Evolutionary conservation across 2,329 filamentous ascomycete genomes (phyloP).

Genomic region (Verticillium klebahnii): DNA sequence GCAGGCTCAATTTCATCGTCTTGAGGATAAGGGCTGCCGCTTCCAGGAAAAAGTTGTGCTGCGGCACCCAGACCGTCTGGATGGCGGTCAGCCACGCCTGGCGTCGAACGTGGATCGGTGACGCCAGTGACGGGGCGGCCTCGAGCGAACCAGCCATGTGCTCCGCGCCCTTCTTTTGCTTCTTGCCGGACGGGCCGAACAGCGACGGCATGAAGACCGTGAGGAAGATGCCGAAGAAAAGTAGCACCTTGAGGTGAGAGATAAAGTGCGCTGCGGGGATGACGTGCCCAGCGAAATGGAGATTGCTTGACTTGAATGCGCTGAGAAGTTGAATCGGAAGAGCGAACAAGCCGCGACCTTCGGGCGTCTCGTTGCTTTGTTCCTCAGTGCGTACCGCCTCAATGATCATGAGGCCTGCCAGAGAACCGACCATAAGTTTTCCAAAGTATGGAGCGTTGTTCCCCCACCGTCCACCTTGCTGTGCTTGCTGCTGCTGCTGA

Average conservation of each 20-base stretch:
- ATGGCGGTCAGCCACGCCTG: constrained; percentile 92
- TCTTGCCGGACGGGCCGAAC: constrained; percentile 38
- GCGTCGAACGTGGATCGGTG: constrained; percentile 77
- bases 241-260: constrained; percentile 45
- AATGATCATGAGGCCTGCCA: constrained; percentile 87
- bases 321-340: constrained; percentile 56
- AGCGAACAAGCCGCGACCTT: constrained; percentile 63
- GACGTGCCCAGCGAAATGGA: constrained; percentile 52
- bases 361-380: constrained; percentile 56
- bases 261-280: constrained; percentile 38
- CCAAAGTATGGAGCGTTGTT: constrained; percentile 53
- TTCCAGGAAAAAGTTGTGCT: constrained; percentile 81
- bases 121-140: constrained; percentile 67
- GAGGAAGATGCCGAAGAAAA: constrained; percentile 48
- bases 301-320: constrained; percentile 41
- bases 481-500: constrained; percentile 45
- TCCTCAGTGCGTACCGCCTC: constrained; percentile 71
- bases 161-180: constrained; percentile 42
- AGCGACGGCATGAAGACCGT: constrained; percentile 53
- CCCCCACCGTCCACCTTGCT: constrained; percentile 50
- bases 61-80: constrained; percentile 87
- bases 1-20: constrained; percentile 73
- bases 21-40: constrained; percentile 76
- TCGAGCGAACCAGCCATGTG: constrained; percentile 32
- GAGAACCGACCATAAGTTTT: constrained; percentile 88